A percentile compares a stretch with the other conserved stretches of the same genome.
phyloP scores from a whole-genome alignment of 805 yeast genomes.

The Candida lessepsii region DNA sequence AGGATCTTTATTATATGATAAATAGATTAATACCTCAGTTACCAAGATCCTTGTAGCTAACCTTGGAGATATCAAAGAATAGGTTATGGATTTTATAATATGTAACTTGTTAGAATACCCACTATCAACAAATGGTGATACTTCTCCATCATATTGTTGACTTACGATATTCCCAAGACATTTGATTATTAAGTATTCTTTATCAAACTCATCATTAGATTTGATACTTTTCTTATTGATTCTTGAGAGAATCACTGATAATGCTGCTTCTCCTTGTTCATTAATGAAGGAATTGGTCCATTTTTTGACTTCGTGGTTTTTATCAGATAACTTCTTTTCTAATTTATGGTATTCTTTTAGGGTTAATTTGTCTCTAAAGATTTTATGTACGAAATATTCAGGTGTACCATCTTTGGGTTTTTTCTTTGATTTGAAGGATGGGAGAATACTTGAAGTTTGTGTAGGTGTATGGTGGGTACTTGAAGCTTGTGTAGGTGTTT shows the following conservation, averaged over 20 bases:
- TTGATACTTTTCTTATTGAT: constrained; percentile 43
- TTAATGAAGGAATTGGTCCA: constrained; percentile 36
- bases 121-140: constrained; percentile 10
- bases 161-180: constrained; percentile 37
- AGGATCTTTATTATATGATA: constrained; percentile 26
- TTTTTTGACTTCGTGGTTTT: constrained; percentile 19
- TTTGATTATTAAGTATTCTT: constrained; percentile 36
- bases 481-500: no score
- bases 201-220: constrained; percentile 44
- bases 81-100: constrained; percentile 36
- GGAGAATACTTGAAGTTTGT: no score
- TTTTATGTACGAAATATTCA: constrained; percentile 39
- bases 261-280: constrained; percentile 45
- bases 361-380: constrained; percentile 33
- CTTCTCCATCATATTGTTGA: constrained; percentile 12
- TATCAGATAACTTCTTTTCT: constrained; percentile 28
- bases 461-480: no score
- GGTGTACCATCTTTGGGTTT: constrained; percentile 40
- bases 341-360: constrained; percentile 34
- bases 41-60: constrained; percentile 39
- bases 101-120: constrained; percentile 25
- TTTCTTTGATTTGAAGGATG: neutral
- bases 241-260: constrained; percentile 36
- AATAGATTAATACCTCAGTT: constrained; percentile 41
- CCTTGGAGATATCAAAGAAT: constrained; percentile 40